phyloP scores from a whole-genome alignment of 768 basidiomycete genomes.

The Tylopilus intermedius region DNA sequence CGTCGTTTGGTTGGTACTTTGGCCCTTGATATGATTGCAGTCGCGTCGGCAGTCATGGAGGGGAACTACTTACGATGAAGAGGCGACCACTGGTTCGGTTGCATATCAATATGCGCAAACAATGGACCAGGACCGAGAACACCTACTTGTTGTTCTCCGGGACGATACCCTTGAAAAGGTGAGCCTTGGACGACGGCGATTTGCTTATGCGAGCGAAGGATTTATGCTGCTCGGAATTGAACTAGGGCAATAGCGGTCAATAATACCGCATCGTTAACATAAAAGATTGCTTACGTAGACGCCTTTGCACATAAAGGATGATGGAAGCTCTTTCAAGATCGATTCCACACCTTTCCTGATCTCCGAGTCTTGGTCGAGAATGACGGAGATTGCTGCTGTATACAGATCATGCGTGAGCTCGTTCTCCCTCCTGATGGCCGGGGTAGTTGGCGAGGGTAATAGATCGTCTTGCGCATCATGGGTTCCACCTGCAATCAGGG shows the following conservation, averaged over 20 bases:
- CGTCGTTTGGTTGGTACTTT: conserved; percentile 87
- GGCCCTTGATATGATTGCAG: conserved; percentile 47
- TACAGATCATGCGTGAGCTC: conserved; percentile 12
- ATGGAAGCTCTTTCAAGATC: conserved; percentile 6
- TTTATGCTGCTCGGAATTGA: conserved; percentile 7
- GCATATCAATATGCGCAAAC: not conserved
- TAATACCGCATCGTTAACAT: not conserved
- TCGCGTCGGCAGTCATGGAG: not conserved
- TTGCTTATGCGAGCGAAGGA: not conserved
- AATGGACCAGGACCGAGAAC: not conserved
- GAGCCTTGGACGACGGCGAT: not conserved
- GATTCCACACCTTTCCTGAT: conserved; percentile 9
- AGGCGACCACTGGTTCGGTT: conserved; percentile 8
- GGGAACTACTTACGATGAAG: conserved; percentile 8
- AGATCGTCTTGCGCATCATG: not conserved
- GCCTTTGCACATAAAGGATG: conserved; percentile 7
- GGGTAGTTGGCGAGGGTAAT: not conserved
- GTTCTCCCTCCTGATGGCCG: not conserved
- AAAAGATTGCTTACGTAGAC: conserved; percentile 4
- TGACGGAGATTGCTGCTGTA: conserved; percentile 2
- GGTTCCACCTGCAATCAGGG: not conserved
- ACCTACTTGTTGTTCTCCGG: conserved; percentile 6
- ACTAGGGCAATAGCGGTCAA: conserved; percentile 2
- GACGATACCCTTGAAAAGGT: conserved; percentile 8
- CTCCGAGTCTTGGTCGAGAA: conserved; percentile 1